Base-by-base conservation (phyloP, 164 flowering plant genomes). In the Stephania cephalantha region DNA sequence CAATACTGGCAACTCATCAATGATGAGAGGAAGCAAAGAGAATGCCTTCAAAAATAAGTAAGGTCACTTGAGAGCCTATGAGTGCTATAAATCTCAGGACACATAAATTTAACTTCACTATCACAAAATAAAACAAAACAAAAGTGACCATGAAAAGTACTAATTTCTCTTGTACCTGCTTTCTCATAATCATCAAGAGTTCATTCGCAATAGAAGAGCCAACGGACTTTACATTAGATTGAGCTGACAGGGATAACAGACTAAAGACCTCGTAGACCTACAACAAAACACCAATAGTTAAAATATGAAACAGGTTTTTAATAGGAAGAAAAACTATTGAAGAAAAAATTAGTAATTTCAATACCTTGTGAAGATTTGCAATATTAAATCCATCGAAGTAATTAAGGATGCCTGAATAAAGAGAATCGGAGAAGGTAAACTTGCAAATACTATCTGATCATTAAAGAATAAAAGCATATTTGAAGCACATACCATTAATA, bases 251-350 rank as follows among this genome's bases (percentile, higher is more conserved):
- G 74, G 95, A 90, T 79, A 93, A 85, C 68, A 64, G 82, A 81
- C 92, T 82, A 81, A 93, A 91, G 73, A 89, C 82, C 76, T 88
- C 93, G 81, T 90, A 93, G 72, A 91, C 96, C 97, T 91, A 88
- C 80, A 76, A 11, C 11, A 74, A 53, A 25, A 46, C 7, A 74
- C 74, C 65, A 44, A 72, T 12, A 61, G 52, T 74, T 20, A 75
- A 79, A 46, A 2, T 65, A 35, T 68, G 25, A 7, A 46, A 12
- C 75, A 63, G 46, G 58, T 15, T 73, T 25, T 18, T 67, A 20
- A 17, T 8, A 58, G 18, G 18, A 68, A 58, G 18, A 12, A 68
- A 31, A 42, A 55, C 31, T 9, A 15, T 55, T 45, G 13, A 35
- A 70, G 11, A 65, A 58, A 58, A 58, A 15, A 6, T 15, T 25